Evolutionary conservation across 1,139 yeast genomes (phyloP).

Genomic region (Saccharomycopsis phalli): DNA sequence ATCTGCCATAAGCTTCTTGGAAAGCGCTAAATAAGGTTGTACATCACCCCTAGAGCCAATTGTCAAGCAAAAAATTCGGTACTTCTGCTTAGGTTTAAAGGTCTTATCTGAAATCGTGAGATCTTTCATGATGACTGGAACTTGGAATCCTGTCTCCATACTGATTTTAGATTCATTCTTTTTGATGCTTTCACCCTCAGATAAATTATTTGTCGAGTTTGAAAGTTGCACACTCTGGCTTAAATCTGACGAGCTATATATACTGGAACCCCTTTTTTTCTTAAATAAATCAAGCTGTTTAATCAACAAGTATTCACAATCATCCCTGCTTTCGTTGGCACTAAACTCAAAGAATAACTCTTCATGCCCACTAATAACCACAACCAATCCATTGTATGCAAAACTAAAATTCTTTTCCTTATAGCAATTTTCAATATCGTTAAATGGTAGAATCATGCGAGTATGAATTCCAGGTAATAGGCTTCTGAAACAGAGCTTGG

Average conservation of each 20-base stretch:
- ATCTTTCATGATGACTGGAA: constrained; percentile 60
- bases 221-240: constrained; percentile 23
- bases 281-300: constrained; percentile 39
- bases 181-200: constrained; percentile 44
- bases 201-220: constrained; percentile 23
- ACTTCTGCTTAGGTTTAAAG: constrained; percentile 40
- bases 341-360: constrained; percentile 73
- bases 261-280: constrained; percentile 18
- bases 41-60: constrained; percentile 96
- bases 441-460: constrained; percentile 74
- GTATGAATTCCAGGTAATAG: constrained; percentile 71
- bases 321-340: constrained; percentile 57
- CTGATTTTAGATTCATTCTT: constrained; percentile 55
- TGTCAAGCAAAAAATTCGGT: constrained; percentile 64
- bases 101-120: constrained; percentile 44
- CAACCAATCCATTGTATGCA: constrained; percentile 56
- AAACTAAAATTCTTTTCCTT: constrained; percentile 59
- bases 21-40: constrained; percentile 90
- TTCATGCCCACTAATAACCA: constrained; percentile 65
- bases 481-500: constrained; percentile 68
- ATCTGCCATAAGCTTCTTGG: constrained; percentile 63
- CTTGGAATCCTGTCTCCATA: constrained; percentile 50
- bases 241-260: constrained; percentile 13
- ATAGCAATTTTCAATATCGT: constrained; percentile 59
- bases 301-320: constrained; percentile 50